Conservation (phyloP, 805 yeast genomes). For the Kuraishia piskuri region DNA sequence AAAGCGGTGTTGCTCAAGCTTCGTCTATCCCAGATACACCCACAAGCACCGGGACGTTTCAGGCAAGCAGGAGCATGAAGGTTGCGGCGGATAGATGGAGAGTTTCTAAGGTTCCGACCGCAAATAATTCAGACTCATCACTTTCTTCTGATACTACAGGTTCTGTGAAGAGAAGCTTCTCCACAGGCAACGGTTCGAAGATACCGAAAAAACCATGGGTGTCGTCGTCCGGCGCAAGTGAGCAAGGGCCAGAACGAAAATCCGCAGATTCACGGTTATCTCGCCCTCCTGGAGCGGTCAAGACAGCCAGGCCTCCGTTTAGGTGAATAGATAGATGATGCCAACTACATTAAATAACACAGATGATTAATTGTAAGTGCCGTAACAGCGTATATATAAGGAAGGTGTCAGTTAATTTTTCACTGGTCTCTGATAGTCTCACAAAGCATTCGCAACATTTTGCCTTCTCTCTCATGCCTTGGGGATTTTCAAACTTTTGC, state of each 20-base stretch:
- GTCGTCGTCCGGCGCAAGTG: not conserved
- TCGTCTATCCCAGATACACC: not conserved
- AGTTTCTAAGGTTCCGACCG: not conserved
- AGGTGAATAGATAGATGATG: not conserved
- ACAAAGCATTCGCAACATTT: not conserved
- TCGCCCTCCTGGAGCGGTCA: not conserved
- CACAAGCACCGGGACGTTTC: not conserved
- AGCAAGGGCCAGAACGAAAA: not conserved
- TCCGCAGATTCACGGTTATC: not conserved
- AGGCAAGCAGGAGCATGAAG: not conserved
- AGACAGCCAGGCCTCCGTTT: not conserved
- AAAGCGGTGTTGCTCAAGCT: not conserved
- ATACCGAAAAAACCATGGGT: not conserved
- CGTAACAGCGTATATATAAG: not conserved
- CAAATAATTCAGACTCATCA: not conserved
- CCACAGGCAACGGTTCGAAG: not conserved
- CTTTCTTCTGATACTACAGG: not conserved
- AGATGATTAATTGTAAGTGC: too few species aligned
- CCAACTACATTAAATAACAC: too few species aligned
- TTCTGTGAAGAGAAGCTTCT: not conserved
- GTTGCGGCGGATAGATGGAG: not conserved
- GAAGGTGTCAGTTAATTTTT: not conserved
- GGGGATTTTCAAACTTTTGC: conserved; percentile 86
- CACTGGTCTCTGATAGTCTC: not conserved
- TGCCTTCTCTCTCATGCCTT: conserved; percentile 38